Base-by-base conservation (phyloP, 305 asterid species). In the Solanum aculeatissimum region DNA sequence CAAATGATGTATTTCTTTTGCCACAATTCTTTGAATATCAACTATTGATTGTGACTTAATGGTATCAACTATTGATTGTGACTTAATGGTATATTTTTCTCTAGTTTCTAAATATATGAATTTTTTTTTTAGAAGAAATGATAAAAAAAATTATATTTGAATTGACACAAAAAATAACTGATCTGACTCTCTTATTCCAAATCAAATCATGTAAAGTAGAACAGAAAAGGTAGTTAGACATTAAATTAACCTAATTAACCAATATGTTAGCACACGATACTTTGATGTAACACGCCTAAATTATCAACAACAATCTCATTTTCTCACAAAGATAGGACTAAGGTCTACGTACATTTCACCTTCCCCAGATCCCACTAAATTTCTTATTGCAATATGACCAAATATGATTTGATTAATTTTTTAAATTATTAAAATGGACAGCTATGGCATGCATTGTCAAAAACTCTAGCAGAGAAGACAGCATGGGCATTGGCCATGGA, bases 401-500 rank as follows among this genome's bases (percentile, higher is more conserved):
- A 51, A 51, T 51, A 1, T 51, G n/a, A 25, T 5, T 35, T 35
- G 40, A 1, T 13, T 14, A 62, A 25, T 25, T 62, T 25, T 65
- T 16, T 9, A 32, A n/a, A 6, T 8, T 1, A n/a, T 60, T 15
- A 10, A 16, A 7, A 80, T 80, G 66, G 10, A 85, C 87, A 95
- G 98, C 83, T 96, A 83, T 96, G 99, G 99, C 97, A 94, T 83
- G 98, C 95, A 10, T 66, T 95, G 49, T 91, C 98, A 9, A 96
- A 96, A 88, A 94, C 99, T 1, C 43, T 92, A 45, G 97, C 98
- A 1, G 99, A 96, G 92, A 96, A 92, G 89, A 93, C 95, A 42
- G 98, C 98, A 0, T 93, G 98, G 96, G 98, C 98, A 2, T 79
- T 96, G 84, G 98, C 98, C 6, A 96, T 92, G 98, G 99, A 96